Evolutionary conservation across 805 yeast species (phyloP), one percentile per base, ranked within the genome.

Genomic region (Cyberlindnera galapagoensis): DNA sequence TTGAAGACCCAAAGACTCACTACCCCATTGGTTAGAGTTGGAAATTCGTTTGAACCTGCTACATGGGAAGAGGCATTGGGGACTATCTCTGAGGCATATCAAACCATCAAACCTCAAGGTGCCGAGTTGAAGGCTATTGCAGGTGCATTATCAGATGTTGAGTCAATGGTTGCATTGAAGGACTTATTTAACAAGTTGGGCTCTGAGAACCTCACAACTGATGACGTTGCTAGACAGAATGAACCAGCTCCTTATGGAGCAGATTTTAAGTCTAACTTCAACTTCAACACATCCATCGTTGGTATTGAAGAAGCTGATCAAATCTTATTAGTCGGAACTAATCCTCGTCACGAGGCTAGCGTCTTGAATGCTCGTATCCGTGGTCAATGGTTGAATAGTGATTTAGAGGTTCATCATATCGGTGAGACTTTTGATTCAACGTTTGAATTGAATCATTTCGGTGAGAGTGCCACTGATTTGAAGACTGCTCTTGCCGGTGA

Each of bases 311-410:
- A 76, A 38, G 87, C 94, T 33, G 95, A 85, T 53, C 84, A 74
- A 46, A 78, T 84, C 40, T 66, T 84, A 51, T 67, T 84, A 39
- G 73, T 84, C 36, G 95, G 95, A 41, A 76, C 95, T 28, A 84
- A 84, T 65, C 94, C 94, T 38, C 73, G 95, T 54, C 86, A 72
- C 54, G 95, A 84, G 64, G 95, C 94, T 38, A 86, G 94, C 26
- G 94, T 85, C 12, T 67, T 84, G 49, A 84, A 84, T 58, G 74
- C 90, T 25, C 74, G 94, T 60, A 78, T 84, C 47, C 75, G 95
- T 67, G 80, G 76, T 56, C 76, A 71, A 39, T 84, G 90, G 92
- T 65, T 84, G 52, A 65, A 78, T 46, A 69, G 76, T 23, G 62
- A 68, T 46, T 69, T 82, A 50, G 81, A 82, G 46, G 63, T 85